phyloP scores from a whole-genome alignment of 345 rosid species.

The Arabidopsis suecica region DNA sequence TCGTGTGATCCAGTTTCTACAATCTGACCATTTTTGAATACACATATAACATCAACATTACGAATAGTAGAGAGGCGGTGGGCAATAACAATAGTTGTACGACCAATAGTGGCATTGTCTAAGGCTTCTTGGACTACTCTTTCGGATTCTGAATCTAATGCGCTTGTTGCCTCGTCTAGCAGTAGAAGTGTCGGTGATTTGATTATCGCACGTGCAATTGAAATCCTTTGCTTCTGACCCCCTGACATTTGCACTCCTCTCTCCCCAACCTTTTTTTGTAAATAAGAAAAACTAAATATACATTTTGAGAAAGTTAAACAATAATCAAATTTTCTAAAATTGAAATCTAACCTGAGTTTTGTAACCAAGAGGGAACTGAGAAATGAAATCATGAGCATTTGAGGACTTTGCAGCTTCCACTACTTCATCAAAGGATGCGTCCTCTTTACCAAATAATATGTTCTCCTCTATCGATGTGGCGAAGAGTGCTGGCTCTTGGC shows the following conservation, averaged over 20 bases:
- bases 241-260: conserved; percentile 29
- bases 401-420: conserved; percentile 84
- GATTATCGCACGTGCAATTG: conserved; percentile 59
- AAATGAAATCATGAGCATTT: conserved; percentile 77
- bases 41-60: conserved; percentile 53
- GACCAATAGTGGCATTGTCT: conserved; percentile 45
- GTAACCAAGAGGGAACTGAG: conserved; percentile 61
- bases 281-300: neutral
- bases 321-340: neutral
- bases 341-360: conserved; percentile 51
- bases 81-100: conserved; percentile 74
- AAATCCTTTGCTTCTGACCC: conserved; percentile 46
- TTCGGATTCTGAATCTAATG: conserved; percentile 88
- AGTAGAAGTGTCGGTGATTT: no score
- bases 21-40: no score
- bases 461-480: conserved; percentile 81
- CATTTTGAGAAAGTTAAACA: neutral
- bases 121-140: conserved; percentile 90
- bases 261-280: conserved; percentile 61
- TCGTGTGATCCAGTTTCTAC: no score
- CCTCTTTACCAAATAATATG: conserved; percentile 84
- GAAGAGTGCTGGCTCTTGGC: conserved; percentile 88
- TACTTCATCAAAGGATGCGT: conserved; percentile 76
- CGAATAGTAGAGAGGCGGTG: conserved; percentile 89
- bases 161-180: conserved; percentile 6